Conservation (phyloP, 257 asterid species). For the Osmanthus fragrans region DNA sequence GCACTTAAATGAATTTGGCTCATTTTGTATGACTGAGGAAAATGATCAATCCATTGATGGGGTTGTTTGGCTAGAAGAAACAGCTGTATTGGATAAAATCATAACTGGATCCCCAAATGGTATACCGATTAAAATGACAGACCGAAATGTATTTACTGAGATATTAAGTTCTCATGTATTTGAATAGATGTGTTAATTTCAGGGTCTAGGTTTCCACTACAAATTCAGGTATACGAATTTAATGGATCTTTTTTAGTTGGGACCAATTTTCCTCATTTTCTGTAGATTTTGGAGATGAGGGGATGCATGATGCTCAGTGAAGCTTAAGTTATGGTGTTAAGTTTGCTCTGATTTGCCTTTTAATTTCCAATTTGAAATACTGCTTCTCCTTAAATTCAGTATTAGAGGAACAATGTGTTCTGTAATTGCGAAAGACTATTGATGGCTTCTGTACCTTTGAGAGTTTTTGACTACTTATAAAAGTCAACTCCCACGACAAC, state of each 20-base stretch:
- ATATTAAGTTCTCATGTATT: neutral
- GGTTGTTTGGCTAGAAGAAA: neutral
- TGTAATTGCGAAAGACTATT: neutral
- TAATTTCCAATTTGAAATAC: neutral
- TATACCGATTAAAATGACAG: neutral
- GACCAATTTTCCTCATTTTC: neutral
- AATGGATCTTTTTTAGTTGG: neutral
- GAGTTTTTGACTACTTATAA: neutral
- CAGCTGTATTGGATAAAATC: neutral
- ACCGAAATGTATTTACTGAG: neutral
- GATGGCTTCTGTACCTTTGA: neutral
- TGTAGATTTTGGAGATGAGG: neutral
- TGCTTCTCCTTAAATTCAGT: neutral
- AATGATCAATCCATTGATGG: neutral
- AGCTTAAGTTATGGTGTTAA: neutral
- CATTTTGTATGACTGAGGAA: constrained; percentile 1
- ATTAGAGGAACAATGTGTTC: neutral
- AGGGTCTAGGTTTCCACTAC: neutral
- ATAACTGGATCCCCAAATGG: neutral
- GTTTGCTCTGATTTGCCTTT: neutral
- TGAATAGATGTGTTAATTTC: neutral
- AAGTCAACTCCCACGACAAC: neutral
- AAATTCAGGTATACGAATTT: neutral
- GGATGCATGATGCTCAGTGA: neutral
- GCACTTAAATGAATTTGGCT: constrained; percentile 9